Conservation (phyloP, 2,329 filamentous ascomycete genomes). For the Hypomyces perniciosus region DNA sequence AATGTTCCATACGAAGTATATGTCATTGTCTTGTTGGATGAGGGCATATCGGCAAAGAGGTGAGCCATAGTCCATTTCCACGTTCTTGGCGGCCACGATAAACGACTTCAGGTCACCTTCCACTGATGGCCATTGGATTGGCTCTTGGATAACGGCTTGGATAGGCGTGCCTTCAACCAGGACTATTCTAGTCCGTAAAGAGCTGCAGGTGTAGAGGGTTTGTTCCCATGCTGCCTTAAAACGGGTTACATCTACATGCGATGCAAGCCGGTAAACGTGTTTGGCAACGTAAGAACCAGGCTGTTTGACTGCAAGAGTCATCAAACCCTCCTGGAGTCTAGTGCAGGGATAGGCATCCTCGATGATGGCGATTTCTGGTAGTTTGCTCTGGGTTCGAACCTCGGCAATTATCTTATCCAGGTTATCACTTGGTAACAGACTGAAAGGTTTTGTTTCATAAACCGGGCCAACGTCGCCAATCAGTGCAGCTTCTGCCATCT, state of each 20-base stretch:
- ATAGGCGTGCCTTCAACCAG: conserved; percentile 9
- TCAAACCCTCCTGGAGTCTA: conserved; percentile 32
- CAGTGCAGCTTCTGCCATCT: conserved; percentile 7
- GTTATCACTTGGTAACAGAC: not conserved
- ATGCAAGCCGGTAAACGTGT: conserved; percentile 12
- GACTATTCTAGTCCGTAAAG: conserved; percentile 18
- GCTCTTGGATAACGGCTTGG: conserved; percentile 14
- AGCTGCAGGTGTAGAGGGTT: conserved; percentile 13
- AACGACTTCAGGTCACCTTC: conserved; percentile 1
- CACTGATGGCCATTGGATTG: not conserved
- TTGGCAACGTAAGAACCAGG: conserved; percentile 18
- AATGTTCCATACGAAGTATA: conserved; percentile 6
- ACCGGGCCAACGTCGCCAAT: conserved; percentile 1
- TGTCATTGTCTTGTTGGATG: not conserved
- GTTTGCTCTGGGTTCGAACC: not conserved
- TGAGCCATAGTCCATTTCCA: conserved; percentile 2
- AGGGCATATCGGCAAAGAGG: conserved; percentile 2
- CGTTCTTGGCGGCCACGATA: conserved; percentile 1
- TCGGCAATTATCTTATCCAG: not conserved
- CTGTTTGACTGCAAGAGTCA: conserved; percentile 21
- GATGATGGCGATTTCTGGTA: not conserved
- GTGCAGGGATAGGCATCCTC: conserved; percentile 32
- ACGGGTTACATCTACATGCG: conserved; percentile 4
- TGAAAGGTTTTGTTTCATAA: conserved; percentile 9
- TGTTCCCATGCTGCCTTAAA: conserved; percentile 18